Evolutionary conservation across 345 rosid genomes (phyloP), one percentile per base, ranked within the genome.

Genomic region (Eucalyptus erythrocorys): DNA sequence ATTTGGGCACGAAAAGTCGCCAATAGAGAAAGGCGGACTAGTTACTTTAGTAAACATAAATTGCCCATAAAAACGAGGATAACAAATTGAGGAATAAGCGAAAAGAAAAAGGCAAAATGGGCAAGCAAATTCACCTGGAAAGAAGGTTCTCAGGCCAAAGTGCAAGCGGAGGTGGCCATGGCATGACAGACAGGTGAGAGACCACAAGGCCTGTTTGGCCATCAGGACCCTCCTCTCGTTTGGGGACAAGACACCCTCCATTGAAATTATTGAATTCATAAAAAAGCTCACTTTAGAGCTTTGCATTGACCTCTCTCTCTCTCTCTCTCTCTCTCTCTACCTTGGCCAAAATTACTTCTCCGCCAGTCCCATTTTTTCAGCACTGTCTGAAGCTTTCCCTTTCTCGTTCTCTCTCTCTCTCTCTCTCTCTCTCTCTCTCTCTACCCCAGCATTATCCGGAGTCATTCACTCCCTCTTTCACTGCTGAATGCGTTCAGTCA

Each of bases 251-350:
- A 45, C 47, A 66, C 80, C 84, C 89, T 91, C 89, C 40, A 79
- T 51, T 87, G 45, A 84, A 59, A 90, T 79, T 81, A 80, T 86
- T 79, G 85, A 30, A 64, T 85, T 45, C 61, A 5, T 61, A 71
- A 22, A 80, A 86, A 89, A 88, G 87, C 71, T 89, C 27, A 1
- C 88, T 89, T 89, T 80, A 17, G 85, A 61, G 87, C 84, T 87
- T 89, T 79, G 87, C 93, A 90, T 92, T 90, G 94, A 93, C 94
- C 91, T 86, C 87, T 51, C 88, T 82, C 89, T 80, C 82, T 45
- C 88, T 84, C 88, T 88, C 37, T 48, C 48, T 50, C 87, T 88
- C 87, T 61, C 87, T 89, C 90, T 66, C 13, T 32, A 1, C 3
- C 82, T 10, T 3, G 82, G 47, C 82, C 82, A 76, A 76, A 76